Evolutionary conservation across 2,329 filamentous ascomycete species (phyloP), one percentile per base, ranked within the genome.

Genomic region (Zalaria sp.): DNA sequence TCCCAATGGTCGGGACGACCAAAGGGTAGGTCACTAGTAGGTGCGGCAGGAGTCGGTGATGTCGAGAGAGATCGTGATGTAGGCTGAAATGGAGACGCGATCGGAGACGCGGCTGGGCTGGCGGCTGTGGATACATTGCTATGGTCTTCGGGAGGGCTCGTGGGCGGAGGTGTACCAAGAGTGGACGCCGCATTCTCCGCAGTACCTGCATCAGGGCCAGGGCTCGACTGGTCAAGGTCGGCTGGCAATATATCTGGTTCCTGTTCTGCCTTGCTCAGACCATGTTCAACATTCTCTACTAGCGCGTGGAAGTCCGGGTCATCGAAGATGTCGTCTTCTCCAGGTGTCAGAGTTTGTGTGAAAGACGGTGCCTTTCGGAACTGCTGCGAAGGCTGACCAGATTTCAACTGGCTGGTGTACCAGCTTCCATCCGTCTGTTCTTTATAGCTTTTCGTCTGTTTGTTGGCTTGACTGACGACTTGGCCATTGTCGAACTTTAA

Each of bases 361-460:
- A 32, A 29, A 2, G 28, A 18, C 4, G 36, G 5, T 2, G 27
- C 36, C 27, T 36, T 35, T 4, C 25, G n/a, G 4, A 31, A 27
- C 32, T 37, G 25, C 6, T 32, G 36, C 3, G 41, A 38, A 8
- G 38, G 35, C 1, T 27, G 11, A 27, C 27, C 18, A 10, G 39
- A 42, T 28, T 54, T 52, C 5, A 93, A 61, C 51, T 91, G 83
- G 42, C 67, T 75, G 0, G 78, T 81, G 55, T 95, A 94, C 72
- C 85, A 93, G 62, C 86, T 91, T 31, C 71, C 72, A 36, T 83
- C 77, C 1, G 79, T 85, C 59, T 95, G 86, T 46, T 91, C 84
- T 43, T 73, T 74, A 58, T 96, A 96, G 5, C 81, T 75, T 39
- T 68, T 64, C 27, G 68, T 57, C 44, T 71, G 73, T 34, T 68